Evolutionary conservation across 306 rosid genomes (phyloP), one percentile per base, ranked within the genome.

Genomic region (Dryas drummondii): DNA sequence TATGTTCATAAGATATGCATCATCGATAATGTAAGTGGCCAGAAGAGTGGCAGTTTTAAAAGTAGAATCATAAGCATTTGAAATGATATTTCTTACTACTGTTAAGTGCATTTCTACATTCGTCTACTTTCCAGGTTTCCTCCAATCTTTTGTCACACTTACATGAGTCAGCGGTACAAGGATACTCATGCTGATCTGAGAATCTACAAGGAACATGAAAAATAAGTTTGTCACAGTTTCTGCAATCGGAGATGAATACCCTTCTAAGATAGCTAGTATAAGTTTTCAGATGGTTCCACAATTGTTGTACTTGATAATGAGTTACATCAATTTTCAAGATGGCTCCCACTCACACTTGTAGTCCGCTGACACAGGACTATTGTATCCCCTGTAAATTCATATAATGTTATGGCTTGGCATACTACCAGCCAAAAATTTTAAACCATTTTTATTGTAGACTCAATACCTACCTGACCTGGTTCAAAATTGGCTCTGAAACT

Each of bases 131-230:
- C 15, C 68, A 93, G 97, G 87, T 93, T 84, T 85, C 92, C 88
- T 64, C 93, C 98, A 40, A 85, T 91, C 83, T 76, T 85, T 76
- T 93, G 87, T 66, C 68, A 22, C 22, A 88, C 85, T 14, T 89
- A 88, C 86, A 55, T 93, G 80, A 76, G 80, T 44, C 96, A 89
- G 74, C 93, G 93, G n/a, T 93, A 89, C 69, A 7, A 79, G 6
- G 92, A 86, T 61, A 91, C 98, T 71, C 96, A 91, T 62, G 83
- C 74, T 1, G 88, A 93, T 85, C 76, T 85, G 83, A 81, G 70
- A 8, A 37, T 44, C 15, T 85, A 93, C 83, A 75, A 79, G 17
- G 77, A 90, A 66, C 69, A 64, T 64, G 56, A 76, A 76, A 7
- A 77, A 9, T 80, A 75, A 76, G 15, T 22, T 75, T 14, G 50